Conservation (phyloP, 2,329 filamentous ascomycete genomes). For the Penicillium aurantiogriseum region DNA sequence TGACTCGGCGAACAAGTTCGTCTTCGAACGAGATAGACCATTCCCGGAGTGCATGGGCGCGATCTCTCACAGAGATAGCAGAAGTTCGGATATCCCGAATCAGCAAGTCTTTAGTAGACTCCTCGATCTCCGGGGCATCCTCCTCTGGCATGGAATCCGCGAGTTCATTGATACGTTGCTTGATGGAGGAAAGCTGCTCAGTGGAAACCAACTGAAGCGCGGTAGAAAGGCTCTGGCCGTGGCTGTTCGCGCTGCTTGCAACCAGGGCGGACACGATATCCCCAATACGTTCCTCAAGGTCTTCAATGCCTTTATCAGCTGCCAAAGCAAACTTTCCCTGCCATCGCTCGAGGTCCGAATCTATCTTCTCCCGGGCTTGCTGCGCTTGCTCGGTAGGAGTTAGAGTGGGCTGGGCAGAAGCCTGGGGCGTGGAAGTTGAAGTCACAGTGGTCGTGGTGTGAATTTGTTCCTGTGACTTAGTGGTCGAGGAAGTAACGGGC, state of each 20-base stretch:
- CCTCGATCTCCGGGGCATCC: constrained; percentile 52
- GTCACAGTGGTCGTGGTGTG: constrained; percentile 20
- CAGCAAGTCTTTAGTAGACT: constrained; percentile 54
- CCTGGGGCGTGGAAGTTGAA: constrained; percentile 29
- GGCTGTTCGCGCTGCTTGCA: constrained; percentile 58
- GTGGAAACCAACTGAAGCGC: constrained; percentile 68
- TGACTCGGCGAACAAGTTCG: constrained; percentile 67
- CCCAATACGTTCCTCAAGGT: constrained; percentile 60
- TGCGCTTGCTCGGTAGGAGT: constrained; percentile 46
- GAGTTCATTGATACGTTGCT: constrained; percentile 61
- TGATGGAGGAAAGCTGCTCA: constrained; percentile 64
- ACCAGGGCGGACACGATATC: constrained; percentile 72
- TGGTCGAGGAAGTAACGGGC: constrained; percentile 24
- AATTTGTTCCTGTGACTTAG: constrained; percentile 16
- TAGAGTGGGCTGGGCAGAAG: constrained; percentile 33
- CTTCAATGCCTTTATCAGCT: constrained; percentile 76
- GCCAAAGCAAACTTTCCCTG: constrained; percentile 83
- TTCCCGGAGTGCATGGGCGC: constrained; percentile 70
- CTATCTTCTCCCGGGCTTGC: constrained; percentile 61
- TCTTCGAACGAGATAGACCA: constrained; percentile 73
- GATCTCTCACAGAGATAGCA: constrained; percentile 71
- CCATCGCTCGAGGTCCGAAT: constrained; percentile 78
- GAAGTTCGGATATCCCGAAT: constrained; percentile 61
- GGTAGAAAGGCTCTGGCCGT: constrained; percentile 54
- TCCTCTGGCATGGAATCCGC: constrained; percentile 58